phyloP scores from a whole-genome alignment of 2,329 filamentous ascomycete genomes.

The Ceratocystis huliohia region DNA sequence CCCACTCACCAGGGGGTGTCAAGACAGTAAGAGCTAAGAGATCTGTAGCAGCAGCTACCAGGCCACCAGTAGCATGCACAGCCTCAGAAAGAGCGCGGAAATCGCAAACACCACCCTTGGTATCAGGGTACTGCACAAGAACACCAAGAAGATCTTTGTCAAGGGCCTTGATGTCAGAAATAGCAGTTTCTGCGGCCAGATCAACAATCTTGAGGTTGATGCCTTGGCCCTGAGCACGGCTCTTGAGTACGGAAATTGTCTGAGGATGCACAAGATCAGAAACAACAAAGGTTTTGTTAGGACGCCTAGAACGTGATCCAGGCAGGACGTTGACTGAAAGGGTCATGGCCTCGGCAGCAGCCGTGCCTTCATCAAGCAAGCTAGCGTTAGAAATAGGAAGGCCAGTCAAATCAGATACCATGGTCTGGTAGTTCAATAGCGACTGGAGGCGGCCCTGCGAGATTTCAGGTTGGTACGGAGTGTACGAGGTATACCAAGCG shows the following conservation, averaged over 20 bases:
- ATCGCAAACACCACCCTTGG: conserved; percentile 65
- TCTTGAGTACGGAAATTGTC: conserved; percentile 70
- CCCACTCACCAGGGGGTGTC: conserved; percentile 84
- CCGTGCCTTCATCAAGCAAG: conserved; percentile 79
- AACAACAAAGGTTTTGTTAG: conserved; percentile 71
- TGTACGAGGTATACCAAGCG: conserved; percentile 96
- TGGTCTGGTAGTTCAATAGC: conserved; percentile 87
- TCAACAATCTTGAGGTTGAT: conserved; percentile 66
- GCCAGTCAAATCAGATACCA: conserved; percentile 77
- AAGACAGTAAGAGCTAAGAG: conserved; percentile 75
- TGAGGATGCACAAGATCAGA: conserved; percentile 73
- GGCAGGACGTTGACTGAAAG: conserved; percentile 54
- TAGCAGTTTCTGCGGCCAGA: conserved; percentile 48
- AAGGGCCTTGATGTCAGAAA: conserved; percentile 55
- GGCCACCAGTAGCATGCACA: conserved; percentile 64
- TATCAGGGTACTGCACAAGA: conserved; percentile 90
- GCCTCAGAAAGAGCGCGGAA: conserved; percentile 61
- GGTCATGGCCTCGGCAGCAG: conserved; percentile 91
- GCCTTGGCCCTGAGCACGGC: conserved; percentile 81
- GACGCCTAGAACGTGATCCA: conserved; percentile 55
- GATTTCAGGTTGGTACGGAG: conserved; percentile 93
- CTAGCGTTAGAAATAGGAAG: conserved; percentile 84
- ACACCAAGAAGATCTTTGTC: conserved; percentile 78
- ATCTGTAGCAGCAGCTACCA: conserved; percentile 81
- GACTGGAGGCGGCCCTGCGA: conserved; percentile 89